phyloP scores from a whole-genome alignment of 2,329 filamentous ascomycete genomes.

The Aspergillus sp. region DNA sequence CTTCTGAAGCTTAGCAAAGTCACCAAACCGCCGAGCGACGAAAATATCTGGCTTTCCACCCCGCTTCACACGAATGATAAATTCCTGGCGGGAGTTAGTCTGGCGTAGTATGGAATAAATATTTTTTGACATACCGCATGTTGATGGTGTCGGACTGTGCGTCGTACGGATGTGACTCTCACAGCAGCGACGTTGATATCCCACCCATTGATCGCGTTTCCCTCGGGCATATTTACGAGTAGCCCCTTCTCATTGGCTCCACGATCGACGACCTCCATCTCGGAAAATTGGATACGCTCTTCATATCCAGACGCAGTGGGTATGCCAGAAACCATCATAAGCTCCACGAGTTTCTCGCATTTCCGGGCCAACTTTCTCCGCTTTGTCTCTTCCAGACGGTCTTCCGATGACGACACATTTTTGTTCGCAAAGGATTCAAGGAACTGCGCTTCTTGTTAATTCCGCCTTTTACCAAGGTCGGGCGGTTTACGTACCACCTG shows the following conservation, averaged over 20 bases:
- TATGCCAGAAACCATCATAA: constrained; percentile 99
- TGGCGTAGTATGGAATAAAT: background rate
- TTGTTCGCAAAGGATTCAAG: constrained; percentile 96
- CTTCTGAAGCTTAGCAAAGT: constrained; percentile 79
- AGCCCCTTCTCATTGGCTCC: constrained; percentile 89
- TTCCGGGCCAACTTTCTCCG: constrained; percentile 87
- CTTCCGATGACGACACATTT: constrained; percentile 94
- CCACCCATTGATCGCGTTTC: constrained; percentile 92
- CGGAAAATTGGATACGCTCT: constrained; percentile 92
- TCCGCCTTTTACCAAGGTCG: background rate
- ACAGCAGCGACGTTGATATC: constrained; percentile 94
- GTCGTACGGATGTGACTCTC: constrained; percentile 74
- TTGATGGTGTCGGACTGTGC: constrained; percentile 84
- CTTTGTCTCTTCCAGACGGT: constrained; percentile 94
- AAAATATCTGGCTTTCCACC: constrained; percentile 74
- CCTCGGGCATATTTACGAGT: constrained; percentile 82
- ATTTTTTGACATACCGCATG: constrained; percentile 67
- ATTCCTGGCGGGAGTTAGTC: constrained; percentile 62
- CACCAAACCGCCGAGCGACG: constrained; percentile 81
- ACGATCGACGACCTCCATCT: constrained; percentile 93
- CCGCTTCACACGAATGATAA: constrained; percentile 80
- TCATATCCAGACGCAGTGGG: constrained; percentile 96
- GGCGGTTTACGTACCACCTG: constrained; percentile 70
- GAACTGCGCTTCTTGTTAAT: constrained; percentile 59
- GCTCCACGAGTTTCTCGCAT: constrained; percentile 90